Conservation (phyloP, 2,329 filamentous ascomycete genomes). For the Fusarium staphyleae region DNA sequence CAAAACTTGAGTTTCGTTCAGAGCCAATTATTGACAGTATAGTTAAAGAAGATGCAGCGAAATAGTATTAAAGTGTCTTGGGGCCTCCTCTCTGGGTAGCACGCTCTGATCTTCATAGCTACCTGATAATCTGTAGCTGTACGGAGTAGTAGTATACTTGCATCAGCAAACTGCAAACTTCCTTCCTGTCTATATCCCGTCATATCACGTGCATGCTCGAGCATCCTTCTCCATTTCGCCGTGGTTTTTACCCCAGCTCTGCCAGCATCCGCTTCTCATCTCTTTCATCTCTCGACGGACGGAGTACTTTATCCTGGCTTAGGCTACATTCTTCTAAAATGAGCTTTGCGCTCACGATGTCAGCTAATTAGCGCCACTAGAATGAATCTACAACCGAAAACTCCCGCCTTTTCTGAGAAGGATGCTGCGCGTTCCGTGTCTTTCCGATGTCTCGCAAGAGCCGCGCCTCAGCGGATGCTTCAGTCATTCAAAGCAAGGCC, state of each 20-base stretch:
- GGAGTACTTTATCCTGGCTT: background rate
- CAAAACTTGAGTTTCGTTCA: background rate
- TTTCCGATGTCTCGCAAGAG: constrained; percentile 25
- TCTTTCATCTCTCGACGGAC: too few species aligned
- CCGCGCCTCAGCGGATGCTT: constrained; percentile 1
- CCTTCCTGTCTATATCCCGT: too few species aligned
- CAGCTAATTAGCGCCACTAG: constrained; percentile 21
- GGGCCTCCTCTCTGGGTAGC: background rate
- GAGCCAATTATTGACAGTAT: background rate
- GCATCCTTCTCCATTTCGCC: too few species aligned
- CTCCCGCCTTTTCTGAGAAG: constrained; percentile 14
- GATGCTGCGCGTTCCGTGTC: constrained; percentile 21
- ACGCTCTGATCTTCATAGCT: constrained; percentile 14
- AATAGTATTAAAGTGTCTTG: constrained; percentile 16
- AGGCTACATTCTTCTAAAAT: background rate
- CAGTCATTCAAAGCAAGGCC: background rate
- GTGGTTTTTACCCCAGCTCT: too few species aligned
- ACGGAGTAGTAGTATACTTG: constrained; percentile 1
- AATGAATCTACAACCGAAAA: constrained; percentile 8
- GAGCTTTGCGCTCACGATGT: background rate
- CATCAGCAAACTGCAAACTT: background rate
- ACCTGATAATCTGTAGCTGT: constrained; percentile 15
- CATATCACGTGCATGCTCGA: constrained; percentile 10
- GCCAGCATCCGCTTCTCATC: too few species aligned
- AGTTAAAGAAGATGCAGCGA: constrained; percentile 1